Evolutionary conservation across 805 yeast genomes (phyloP).

Genomic region (Jamesozyma hellenica): DNA sequence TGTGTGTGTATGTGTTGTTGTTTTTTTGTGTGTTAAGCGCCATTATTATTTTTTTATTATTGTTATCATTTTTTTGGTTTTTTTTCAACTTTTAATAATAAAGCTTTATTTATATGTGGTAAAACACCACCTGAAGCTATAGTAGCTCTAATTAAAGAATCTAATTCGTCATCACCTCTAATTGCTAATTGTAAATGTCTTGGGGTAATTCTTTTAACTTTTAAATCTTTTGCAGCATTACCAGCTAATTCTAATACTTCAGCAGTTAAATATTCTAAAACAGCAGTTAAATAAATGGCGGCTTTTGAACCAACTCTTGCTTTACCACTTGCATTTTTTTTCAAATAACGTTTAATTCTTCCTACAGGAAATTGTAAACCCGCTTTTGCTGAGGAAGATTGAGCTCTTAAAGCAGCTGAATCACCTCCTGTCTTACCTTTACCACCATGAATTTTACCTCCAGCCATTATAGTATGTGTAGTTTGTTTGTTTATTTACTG

Average conservation of each 20-base stretch:
- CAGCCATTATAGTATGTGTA: constrained; percentile 45
- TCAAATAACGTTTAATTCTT: constrained; percentile 93
- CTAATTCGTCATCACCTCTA: constrained; percentile 96
- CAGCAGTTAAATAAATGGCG: constrained; percentile 93
- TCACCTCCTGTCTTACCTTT: constrained; percentile 83
- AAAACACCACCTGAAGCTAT: constrained; percentile 97
- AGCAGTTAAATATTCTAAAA: constrained; percentile 89
- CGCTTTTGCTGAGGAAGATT: constrained; percentile 88
- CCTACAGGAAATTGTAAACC: constrained; percentile 97
- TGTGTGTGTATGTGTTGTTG: no score
- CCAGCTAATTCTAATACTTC: constrained; percentile 97
- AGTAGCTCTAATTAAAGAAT: constrained; percentile 85
- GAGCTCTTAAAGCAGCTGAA: constrained; percentile 37
- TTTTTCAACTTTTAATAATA: constrained; percentile 67
- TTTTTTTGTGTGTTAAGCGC: no score
- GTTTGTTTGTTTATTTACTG: not conserved
- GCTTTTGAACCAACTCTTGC: constrained; percentile 88
- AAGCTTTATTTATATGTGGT: constrained; percentile 83
- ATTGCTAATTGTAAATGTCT: constrained; percentile 94
- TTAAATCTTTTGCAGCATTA: constrained; percentile 93
- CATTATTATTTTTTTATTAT: no score
- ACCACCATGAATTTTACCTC: constrained; percentile 91
- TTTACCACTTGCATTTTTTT: constrained; percentile 78
- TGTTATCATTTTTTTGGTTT: constrained; percentile 23
- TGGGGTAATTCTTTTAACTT: constrained; percentile 94